Evolutionary conservation across 2,329 filamentous ascomycete genomes (phyloP).

Genomic region (Allantophomopsis lycopodina): DNA sequence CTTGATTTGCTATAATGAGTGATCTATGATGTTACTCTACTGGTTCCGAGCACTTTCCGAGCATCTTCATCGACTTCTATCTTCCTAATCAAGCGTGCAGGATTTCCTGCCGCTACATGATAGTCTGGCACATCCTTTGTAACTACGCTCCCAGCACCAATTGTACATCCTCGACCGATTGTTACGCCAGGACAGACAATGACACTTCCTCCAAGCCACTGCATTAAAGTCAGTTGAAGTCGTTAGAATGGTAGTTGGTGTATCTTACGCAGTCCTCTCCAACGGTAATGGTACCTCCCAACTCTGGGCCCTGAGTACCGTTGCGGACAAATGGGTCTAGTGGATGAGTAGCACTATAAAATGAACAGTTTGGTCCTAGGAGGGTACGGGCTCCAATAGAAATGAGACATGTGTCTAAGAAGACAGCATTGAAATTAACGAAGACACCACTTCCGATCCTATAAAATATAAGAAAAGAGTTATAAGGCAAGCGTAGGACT

Average conservation of each 20-base stretch:
- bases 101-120: too few species aligned
- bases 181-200: constrained; percentile 64
- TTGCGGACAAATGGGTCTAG: constrained; percentile 62
- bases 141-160: too few species aligned
- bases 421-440: constrained; percentile 62
- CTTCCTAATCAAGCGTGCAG: too few species aligned
- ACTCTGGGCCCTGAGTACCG: constrained; percentile 62
- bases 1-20: too few species aligned
- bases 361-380: constrained; percentile 63
- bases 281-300: constrained; percentile 58
- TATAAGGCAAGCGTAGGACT: neutral
- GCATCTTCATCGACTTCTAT: too few species aligned
- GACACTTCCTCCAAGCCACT: constrained; percentile 60
- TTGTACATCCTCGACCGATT: constrained; percentile 52
- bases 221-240: too few species aligned
- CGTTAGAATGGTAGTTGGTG: too few species aligned
- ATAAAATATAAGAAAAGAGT: constrained; percentile 2
- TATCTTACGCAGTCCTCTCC: constrained; percentile 51
- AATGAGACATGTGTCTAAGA: constrained; percentile 65
- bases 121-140: too few species aligned
- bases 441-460: constrained; percentile 57
- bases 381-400: constrained; percentile 66
- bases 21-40: too few species aligned
- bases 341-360: constrained; percentile 67
- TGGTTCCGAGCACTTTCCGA: too few species aligned